Evolutionary conservation across 2,329 filamentous ascomycete genomes (phyloP).

Genomic region (Stenocarpella maydis): DNA sequence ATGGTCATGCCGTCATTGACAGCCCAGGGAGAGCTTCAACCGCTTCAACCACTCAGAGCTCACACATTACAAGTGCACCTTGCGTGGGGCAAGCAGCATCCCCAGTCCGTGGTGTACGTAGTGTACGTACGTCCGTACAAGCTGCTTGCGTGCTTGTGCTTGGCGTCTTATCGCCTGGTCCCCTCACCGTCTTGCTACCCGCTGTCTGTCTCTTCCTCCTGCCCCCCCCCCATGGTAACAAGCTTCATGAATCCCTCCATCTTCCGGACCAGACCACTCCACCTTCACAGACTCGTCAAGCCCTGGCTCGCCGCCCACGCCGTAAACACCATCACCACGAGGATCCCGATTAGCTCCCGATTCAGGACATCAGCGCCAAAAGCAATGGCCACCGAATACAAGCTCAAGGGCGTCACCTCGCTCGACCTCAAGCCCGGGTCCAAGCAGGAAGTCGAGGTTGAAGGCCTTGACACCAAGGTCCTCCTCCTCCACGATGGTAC

Average conservation of each 20-base stretch:
- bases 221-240: not conserved
- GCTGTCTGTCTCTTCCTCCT: not conserved
- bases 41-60: slow-evolving; percentile 31
- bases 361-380: slow-evolving; percentile 34
- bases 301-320: not conserved
- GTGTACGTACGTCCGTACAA: no score
- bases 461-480: slow-evolving; percentile 89
- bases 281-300: slow-evolving; percentile 20
- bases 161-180: slow-evolving; percentile 1
- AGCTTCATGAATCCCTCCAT: slow-evolving; percentile 28
- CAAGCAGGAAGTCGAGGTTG: slow-evolving; percentile 89
- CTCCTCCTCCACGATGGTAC: slow-evolving; percentile 82
- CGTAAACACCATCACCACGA: not conserved
- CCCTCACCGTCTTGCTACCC: not conserved
- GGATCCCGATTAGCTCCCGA: not conserved
- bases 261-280: slow-evolving; percentile 9
- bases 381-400: slow-evolving; percentile 67
- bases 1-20: slow-evolving; percentile 25
- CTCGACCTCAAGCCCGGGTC: slow-evolving; percentile 80
- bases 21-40: slow-evolving; percentile 26
- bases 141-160: slow-evolving; percentile 5
- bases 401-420: slow-evolving; percentile 79
- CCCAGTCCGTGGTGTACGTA: not conserved
- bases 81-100: slow-evolving; percentile 9
- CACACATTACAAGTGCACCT: slow-evolving; percentile 24